Evolutionary conservation across 164 flowering plant genomes (phyloP), one percentile per base, ranked within the genome.

Genomic region (Aristolochia contorta): DNA sequence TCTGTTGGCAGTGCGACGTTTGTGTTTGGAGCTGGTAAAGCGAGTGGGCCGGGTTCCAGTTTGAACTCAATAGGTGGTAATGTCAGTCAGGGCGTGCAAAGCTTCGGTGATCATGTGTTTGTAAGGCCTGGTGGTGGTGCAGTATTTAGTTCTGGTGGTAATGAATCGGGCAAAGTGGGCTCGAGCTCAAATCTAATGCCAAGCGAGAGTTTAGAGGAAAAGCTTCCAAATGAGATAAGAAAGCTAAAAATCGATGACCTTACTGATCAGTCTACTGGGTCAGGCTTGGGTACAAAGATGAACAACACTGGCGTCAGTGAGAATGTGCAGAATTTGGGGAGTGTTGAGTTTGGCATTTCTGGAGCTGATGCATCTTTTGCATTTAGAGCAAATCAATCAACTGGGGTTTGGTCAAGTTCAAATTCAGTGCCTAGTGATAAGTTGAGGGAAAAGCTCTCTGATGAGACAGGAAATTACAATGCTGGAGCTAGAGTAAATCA

Each of bases 191-290:
- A 22, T 52, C 24, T 21, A 21, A 52, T 7, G 43, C 13, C 37
- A 24, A 19, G n/a, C 27, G 24, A 21, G 2, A 52, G 1, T 54
- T 16, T 20, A 15, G 48, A 23, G 43, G 19, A 46, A 8, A 16
- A 21, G 37, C 58, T 63, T 45, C 45, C 65, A 9, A 45, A 55
- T 63, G 61, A 58, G 47, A 43, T 78, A 77, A 66, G 64, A 52
- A 72, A 71, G 47, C 58, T 75, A 70, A 77, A 61, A n/a, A 72
- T 80, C 57, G 73, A 56, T 32, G 33, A 7, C 33, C 33, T 3
- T 3, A 32, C 33, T 32, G 7, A 32, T 32, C 33, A 46, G 59
- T 6, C 33, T 12, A 19, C 22, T 51, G 12, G 54, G 12, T 48
- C 51, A 32, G 18, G 27, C 4, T 58, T 49, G 19, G 13, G 52